Evolutionary conservation across 2,329 filamentous ascomycete species (phyloP).

Genomic region (Fusarium setosum): DNA sequence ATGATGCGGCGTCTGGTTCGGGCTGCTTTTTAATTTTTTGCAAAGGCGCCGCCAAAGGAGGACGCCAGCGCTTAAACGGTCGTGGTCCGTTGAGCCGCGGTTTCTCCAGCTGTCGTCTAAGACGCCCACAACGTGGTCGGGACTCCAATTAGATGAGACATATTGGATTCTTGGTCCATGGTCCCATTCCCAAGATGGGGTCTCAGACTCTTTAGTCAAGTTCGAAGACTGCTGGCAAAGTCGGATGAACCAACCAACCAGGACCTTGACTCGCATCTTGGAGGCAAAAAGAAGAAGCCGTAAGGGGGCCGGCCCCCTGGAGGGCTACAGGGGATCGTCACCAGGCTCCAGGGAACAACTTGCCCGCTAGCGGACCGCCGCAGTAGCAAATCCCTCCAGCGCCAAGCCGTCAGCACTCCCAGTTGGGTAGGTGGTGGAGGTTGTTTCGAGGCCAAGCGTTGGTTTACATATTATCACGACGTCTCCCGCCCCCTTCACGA

Average conservation of each 20-base stretch:
- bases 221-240: background rate
- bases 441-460: background rate
- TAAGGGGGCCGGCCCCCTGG: conserved; percentile 21
- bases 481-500: conserved; percentile 17
- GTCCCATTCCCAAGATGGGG: conserved; percentile 10
- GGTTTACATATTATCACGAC: conserved; percentile 42
- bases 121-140: conserved; percentile 1
- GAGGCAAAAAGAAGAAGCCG: conserved; percentile 10
- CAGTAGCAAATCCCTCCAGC: conserved; percentile 9
- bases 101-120: conserved; percentile 14
- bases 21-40: background rate
- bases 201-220: conserved; percentile 1
- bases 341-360: background rate
- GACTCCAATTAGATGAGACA: conserved; percentile 13
- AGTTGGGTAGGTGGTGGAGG: background rate
- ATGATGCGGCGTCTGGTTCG: conserved; percentile 1
- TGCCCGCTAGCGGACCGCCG: background rate
- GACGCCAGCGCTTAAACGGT: conserved; percentile 21
- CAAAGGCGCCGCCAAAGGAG: background rate
- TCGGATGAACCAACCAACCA: conserved; percentile 19
- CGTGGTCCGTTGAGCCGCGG: conserved; percentile 19
- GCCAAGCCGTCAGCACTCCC: conserved; percentile 2
- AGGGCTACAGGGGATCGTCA: conserved; percentile 3
- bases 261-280: conserved; percentile 10
- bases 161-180: conserved; percentile 13